phyloP scores from a whole-genome alignment of 352 stramenopile genomes.

The Pseudoperonospora humuli region DNA sequence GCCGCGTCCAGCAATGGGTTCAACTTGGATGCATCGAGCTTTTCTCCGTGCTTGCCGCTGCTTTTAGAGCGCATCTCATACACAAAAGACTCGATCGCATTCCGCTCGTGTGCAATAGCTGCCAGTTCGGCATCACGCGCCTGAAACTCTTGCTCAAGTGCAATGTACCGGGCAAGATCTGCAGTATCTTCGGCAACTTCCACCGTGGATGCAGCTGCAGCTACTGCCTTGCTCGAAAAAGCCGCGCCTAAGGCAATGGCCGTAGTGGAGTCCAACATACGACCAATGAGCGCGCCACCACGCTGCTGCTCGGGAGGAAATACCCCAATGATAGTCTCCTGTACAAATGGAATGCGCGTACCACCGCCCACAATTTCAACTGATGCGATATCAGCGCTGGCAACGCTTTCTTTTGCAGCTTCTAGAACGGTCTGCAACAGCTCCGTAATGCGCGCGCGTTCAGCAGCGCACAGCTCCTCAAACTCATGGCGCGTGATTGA shows the following conservation, averaged over 20 bases:
- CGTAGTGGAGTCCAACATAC: slow-evolving; percentile 86
- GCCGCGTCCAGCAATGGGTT: slow-evolving; percentile 70
- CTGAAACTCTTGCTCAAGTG: slow-evolving; percentile 65
- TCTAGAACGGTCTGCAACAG: slow-evolving; percentile 48
- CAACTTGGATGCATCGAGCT: slow-evolving; percentile 54
- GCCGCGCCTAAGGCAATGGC: slow-evolving; percentile 75
- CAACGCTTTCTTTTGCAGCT: slow-evolving; percentile 33
- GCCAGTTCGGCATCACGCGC: slow-evolving; percentile 56
- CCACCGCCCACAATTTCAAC: slow-evolving; percentile 88
- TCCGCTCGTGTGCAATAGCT: slow-evolving; percentile 74
- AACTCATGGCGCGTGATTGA: slow-evolving; percentile 66
- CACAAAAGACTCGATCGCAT: slow-evolving; percentile 87
- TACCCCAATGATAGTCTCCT: slow-evolving; percentile 59
- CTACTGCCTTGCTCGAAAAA: slow-evolving; percentile 27
- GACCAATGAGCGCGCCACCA: slow-evolving; percentile 42
- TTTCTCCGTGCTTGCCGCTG: slow-evolving; percentile 55
- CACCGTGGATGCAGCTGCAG: not conserved
- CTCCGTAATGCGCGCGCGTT: slow-evolving; percentile 41
- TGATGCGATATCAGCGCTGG: slow-evolving; percentile 39
- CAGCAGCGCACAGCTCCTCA: slow-evolving; percentile 46
- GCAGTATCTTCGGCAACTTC: slow-evolving; percentile 21
- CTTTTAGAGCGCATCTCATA: slow-evolving; percentile 87
- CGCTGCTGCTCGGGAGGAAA: slow-evolving; percentile 36
- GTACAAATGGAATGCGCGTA: slow-evolving; percentile 83
- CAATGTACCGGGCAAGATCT: slow-evolving; percentile 31